Evolutionary conservation across 2,329 filamentous ascomycete species (phyloP).

Genomic region (Curvularia lunata): DNA sequence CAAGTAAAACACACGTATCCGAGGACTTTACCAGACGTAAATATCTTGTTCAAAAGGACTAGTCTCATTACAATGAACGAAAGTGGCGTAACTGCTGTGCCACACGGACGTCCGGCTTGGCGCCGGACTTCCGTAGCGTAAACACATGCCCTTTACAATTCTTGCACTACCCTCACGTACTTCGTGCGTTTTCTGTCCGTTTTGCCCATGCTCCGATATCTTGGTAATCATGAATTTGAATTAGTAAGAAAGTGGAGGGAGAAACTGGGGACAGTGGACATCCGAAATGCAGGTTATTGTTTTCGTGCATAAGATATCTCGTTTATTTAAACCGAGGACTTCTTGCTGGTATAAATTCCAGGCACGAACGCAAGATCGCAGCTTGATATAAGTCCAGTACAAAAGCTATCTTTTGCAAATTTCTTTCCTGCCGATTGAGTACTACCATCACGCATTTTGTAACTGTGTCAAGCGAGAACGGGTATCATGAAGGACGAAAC

Average conservation of each 20-base stretch:
- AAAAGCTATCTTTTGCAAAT: neutral
- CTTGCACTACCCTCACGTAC: neutral
- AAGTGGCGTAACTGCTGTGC: neutral
- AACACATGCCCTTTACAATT: neutral
- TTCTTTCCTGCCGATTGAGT: neutral
- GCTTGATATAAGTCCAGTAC: too few species aligned
- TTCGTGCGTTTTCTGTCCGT: slow-evolving; percentile 1
- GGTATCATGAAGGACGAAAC: slow-evolving; percentile 3
- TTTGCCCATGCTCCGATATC: neutral
- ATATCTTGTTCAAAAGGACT: too few species aligned
- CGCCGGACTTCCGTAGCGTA: neutral
- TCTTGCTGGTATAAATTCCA: too few species aligned
- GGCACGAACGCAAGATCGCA: too few species aligned
- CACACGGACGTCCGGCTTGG: slow-evolving; percentile 1
- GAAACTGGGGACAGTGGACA: neutral
- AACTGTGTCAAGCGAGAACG: too few species aligned
- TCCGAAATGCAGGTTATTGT: neutral
- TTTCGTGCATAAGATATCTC: neutral
- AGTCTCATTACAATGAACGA: too few species aligned
- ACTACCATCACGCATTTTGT: neutral
- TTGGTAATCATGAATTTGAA: neutral
- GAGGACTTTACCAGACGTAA: too few species aligned
- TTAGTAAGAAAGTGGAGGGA: neutral
- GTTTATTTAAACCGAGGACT: too few species aligned
- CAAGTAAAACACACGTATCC: neutral